Evolutionary conservation across 805 yeast genomes (phyloP).

Genomic region (Candida sithepensis): DNA sequence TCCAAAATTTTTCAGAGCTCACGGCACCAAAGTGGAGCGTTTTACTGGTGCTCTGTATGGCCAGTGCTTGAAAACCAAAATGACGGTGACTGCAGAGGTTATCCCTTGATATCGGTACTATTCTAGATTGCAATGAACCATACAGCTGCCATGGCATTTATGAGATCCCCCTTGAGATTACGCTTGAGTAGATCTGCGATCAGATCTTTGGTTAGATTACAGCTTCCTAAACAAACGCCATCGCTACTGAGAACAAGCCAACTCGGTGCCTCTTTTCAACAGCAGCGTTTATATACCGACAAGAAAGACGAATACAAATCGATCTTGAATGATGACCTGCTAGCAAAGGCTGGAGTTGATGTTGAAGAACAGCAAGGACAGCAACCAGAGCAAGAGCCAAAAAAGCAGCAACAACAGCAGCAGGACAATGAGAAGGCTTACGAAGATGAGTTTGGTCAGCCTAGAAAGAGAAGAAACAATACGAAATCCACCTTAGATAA

Average conservation of each 20-base stretch:
- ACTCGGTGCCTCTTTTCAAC: background rate
- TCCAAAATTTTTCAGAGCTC: too few species aligned
- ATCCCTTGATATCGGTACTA: background rate
- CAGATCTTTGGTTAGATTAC: background rate
- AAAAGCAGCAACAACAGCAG: background rate
- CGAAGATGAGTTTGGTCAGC: slow-evolving; percentile 31
- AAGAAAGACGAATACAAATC: slow-evolving; percentile 37
- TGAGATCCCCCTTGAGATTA: slow-evolving; percentile 9
- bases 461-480: slow-evolving; percentile 49
- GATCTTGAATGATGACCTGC: slow-evolving; percentile 74
- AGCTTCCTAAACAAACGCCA: too few species aligned
- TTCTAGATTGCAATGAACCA: background rate
- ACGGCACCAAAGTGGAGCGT: too few species aligned
- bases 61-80: too few species aligned
- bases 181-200: background rate
- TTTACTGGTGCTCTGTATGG: too few species aligned
- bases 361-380: slow-evolving; percentile 29
- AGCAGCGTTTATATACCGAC: slow-evolving; percentile 19
- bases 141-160: background rate
- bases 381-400: slow-evolving; percentile 6
- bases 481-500: slow-evolving; percentile 66
- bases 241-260: background rate
- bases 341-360: slow-evolving; percentile 83
- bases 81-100: background rate
- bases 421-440: background rate